phyloP scores from a whole-genome alignment of 805 yeast genomes.

The Ogataea kodamae region DNA sequence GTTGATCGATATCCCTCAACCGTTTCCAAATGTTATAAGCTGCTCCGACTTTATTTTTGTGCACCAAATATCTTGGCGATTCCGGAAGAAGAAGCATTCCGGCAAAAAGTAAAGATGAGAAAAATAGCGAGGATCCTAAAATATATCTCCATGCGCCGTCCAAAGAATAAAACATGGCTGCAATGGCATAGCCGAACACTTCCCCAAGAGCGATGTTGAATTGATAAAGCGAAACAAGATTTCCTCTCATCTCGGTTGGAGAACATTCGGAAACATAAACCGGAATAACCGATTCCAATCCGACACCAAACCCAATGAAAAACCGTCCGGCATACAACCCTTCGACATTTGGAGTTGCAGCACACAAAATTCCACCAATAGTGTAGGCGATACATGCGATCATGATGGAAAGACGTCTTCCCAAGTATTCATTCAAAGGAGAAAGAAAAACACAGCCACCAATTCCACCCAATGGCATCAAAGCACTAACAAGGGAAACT shows the following conservation, averaged over 20 bases:
- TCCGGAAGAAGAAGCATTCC: slow-evolving; percentile 58
- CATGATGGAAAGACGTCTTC: slow-evolving; percentile 53
- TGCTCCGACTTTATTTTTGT: slow-evolving; percentile 48
- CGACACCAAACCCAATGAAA: slow-evolving; percentile 60
- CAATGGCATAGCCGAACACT: slow-evolving; percentile 59
- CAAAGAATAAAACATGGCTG: slow-evolving; percentile 57
- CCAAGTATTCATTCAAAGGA: slow-evolving; percentile 52
- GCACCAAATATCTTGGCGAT: slow-evolving; percentile 54
- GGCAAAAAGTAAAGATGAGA: slow-evolving; percentile 47
- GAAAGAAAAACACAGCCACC: slow-evolving; percentile 59
- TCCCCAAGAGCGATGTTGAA: slow-evolving; percentile 66
- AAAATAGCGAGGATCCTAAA: slow-evolving; percentile 60
- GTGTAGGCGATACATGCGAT: slow-evolving; percentile 59
- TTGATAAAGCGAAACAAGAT: slow-evolving; percentile 59
- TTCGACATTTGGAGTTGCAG: slow-evolving; percentile 41
- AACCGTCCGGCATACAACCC: slow-evolving; percentile 61
- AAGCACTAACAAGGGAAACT: slow-evolving; percentile 50
- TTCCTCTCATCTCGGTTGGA: slow-evolving; percentile 57
- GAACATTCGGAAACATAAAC: slow-evolving; percentile 60
- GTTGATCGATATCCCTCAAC: slow-evolving; percentile 45
- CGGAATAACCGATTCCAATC: slow-evolving; percentile 65
- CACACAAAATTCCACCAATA: slow-evolving; percentile 57
- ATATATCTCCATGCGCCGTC: slow-evolving; percentile 61
- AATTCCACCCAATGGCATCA: slow-evolving; percentile 70
- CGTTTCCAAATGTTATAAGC: slow-evolving; percentile 56